Conservation (phyloP, 2,329 filamentous ascomycete species). For the Hymenoscyphus scutula region DNA sequence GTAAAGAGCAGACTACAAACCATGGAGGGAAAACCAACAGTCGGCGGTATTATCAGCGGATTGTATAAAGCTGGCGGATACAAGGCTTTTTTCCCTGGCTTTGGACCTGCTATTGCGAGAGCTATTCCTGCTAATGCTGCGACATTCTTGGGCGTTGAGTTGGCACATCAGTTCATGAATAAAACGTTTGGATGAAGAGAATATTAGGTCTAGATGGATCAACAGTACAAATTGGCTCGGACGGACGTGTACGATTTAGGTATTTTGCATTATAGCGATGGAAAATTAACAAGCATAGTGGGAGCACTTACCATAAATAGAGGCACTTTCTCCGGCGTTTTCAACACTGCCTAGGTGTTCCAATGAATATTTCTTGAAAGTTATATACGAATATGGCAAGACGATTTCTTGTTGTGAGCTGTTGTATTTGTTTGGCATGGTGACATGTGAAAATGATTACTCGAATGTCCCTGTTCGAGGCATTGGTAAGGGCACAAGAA, state of each 20-base stretch:
- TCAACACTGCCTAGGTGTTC: too few relatives aligned
- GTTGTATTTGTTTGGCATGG: too few relatives aligned
- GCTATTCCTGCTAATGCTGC: conserved; percentile 96
- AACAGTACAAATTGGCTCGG: background rate
- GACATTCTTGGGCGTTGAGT: conserved; percentile 83
- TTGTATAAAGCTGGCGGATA: conserved; percentile 81
- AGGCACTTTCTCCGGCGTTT: background rate
- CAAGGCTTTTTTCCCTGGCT: conserved; percentile 95
- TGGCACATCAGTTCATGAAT: conserved; percentile 80
- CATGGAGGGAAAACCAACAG: conserved; percentile 77
- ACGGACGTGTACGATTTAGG: background rate
- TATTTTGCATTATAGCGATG: background rate
- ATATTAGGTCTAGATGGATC: background rate
- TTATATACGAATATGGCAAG: too few relatives aligned
- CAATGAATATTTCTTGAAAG: too few relatives aligned
- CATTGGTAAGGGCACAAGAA: too few relatives aligned
- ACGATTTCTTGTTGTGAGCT: too few relatives aligned
- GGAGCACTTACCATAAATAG: background rate
- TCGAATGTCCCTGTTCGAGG: too few relatives aligned
- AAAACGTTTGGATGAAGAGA: conserved; percentile 59
- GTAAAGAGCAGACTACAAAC: conserved; percentile 94
- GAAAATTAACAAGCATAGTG: background rate
- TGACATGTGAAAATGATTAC: too few relatives aligned
- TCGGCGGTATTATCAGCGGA: conserved; percentile 74
- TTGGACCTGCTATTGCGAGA: conserved; percentile 86